These are phyloP conservation scores for Aspergillus incahuasiensis DNA, from an alignment of 495 filamentous ascomycete genomes.

Conservation along the genomic window DNA sequence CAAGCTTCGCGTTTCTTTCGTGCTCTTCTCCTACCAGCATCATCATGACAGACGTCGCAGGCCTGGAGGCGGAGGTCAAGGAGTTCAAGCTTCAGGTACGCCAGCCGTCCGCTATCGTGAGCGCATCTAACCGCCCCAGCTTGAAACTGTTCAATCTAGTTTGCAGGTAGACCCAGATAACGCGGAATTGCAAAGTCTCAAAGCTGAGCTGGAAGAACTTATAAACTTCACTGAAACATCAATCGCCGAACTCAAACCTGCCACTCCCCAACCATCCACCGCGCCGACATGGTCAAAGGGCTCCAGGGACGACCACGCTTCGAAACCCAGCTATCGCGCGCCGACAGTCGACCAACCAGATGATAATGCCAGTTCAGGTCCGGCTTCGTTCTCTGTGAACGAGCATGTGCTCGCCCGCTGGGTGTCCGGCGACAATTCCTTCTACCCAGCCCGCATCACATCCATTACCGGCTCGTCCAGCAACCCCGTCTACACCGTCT, in stretches of 20 bases:
- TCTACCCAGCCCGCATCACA: slow-evolving; percentile 90
- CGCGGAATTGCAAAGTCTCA: slow-evolving; percentile 71
- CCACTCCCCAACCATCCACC: slow-evolving; percentile 42
- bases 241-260: slow-evolving; percentile 68
- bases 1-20: not conserved
- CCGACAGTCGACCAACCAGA: slow-evolving; percentile 36
- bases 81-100: slow-evolving; percentile 78
- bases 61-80: slow-evolving; percentile 70
- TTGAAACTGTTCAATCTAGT: slow-evolving; percentile 71
- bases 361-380: slow-evolving; percentile 41
- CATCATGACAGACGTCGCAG: slow-evolving; percentile 57
- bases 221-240: slow-evolving; percentile 72
- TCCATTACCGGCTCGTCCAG: slow-evolving; percentile 86
- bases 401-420: slow-evolving; percentile 87
- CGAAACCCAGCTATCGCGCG: slow-evolving; percentile 50
- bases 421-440: slow-evolving; percentile 81
- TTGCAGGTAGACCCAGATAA: slow-evolving; percentile 82
- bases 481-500: slow-evolving; percentile 87
- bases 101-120: not conserved
- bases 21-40: not conserved
- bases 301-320: slow-evolving; percentile 67
- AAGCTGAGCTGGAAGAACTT: slow-evolving; percentile 78
- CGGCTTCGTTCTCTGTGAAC: slow-evolving; percentile 72
- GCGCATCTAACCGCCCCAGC: slow-evolving; percentile 41
- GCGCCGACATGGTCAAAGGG: slow-evolving; percentile 56